These are phyloP conservation scores for Myxozyma udenii DNA, from an alignment of 805 yeast species.

Conservation along the genomic window DNA sequence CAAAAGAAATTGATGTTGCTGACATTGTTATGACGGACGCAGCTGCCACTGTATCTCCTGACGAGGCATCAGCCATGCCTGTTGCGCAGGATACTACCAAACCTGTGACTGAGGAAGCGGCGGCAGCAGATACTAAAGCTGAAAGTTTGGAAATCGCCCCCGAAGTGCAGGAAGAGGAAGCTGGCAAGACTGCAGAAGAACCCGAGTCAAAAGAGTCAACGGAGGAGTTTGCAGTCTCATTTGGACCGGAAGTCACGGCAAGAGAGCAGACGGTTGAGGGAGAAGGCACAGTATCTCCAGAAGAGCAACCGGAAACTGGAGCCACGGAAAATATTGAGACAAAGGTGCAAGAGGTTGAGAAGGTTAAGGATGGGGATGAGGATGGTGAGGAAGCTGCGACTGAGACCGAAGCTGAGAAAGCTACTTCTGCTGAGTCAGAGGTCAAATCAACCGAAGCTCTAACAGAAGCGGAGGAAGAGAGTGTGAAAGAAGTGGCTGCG, in stretches of 20 bases:
- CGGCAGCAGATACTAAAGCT: no score
- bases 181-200: not conserved
- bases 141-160: no score
- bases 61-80: no score
- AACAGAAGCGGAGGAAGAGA: not conserved
- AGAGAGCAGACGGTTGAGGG: not conserved
- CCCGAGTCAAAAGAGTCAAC: not conserved
- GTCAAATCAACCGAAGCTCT: not conserved
- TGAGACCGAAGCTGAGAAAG: not conserved
- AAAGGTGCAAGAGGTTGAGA: not conserved
- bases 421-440: slow-evolving; percentile 1
- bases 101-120: no score
- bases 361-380: slow-evolving; percentile 1
- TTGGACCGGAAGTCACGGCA: not conserved
- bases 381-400: slow-evolving; percentile 4
- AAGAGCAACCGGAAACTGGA: not conserved
- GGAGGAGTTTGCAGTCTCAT: not conserved
- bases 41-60: no score
- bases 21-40: no score
- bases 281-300: slow-evolving; percentile 10
- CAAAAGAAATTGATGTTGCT: no score
- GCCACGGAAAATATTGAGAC: not conserved
- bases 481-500: not conserved
- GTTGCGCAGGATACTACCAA: no score
- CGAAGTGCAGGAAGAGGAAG: not conserved